Evolutionary conservation across 257 asterid species (phyloP).

Genomic region (Gardenia jasminoides): DNA sequence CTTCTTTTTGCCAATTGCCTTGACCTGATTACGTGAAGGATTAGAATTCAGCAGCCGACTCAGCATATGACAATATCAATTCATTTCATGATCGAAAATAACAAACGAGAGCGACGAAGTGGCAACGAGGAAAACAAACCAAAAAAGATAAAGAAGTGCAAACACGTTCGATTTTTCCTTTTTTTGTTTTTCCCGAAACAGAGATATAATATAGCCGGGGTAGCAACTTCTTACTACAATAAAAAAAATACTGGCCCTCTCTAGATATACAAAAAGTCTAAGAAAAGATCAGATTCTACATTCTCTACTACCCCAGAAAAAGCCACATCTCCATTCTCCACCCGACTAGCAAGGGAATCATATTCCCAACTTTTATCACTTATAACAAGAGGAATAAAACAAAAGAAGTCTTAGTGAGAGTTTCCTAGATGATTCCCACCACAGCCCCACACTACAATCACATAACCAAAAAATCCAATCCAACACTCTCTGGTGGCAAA

Average conservation of each 20-base stretch:
- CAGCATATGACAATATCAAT: too few relatives aligned
- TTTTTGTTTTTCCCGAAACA: too few relatives aligned
- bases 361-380: conserved; percentile 27
- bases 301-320: conserved; percentile 2
- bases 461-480: background rate
- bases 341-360: conserved; percentile 22
- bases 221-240: conserved; percentile 6
- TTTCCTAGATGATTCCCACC: conserved; percentile 24
- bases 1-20: too few relatives aligned
- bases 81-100: background rate
- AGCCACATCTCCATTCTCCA: conserved; percentile 1
- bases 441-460: background rate
- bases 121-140: background rate
- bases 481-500: conserved; percentile 15
- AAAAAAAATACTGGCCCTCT: conserved; percentile 33
- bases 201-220: conserved; percentile 1
- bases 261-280: conserved; percentile 45
- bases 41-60: too few relatives aligned
- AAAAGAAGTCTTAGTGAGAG: conserved; percentile 23
- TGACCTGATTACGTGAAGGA: too few relatives aligned
- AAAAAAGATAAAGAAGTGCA: background rate
- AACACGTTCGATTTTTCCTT: background rate
- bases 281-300: conserved; percentile 25
- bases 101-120: background rate
- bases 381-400: conserved; percentile 21